Evolutionary conservation across 495 filamentous ascomycete species (phyloP).

Genomic region (Recurvomyces mirabilis): DNA sequence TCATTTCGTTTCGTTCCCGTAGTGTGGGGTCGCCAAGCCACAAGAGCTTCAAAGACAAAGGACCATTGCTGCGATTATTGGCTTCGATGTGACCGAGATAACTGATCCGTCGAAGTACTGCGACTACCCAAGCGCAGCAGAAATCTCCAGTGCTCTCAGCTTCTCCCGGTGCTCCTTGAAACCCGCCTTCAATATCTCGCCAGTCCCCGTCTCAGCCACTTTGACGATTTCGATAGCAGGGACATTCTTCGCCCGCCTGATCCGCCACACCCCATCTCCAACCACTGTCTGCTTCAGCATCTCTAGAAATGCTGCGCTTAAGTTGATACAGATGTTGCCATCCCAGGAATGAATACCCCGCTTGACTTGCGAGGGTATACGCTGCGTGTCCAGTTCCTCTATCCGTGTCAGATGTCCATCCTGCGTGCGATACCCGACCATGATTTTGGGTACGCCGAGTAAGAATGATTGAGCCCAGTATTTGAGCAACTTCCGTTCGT

Average conservation of each 20-base stretch:
- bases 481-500: conserved; percentile 81
- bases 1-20: no score
- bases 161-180: conserved; percentile 62
- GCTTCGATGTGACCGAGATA: no score
- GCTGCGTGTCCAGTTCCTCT: conserved; percentile 65
- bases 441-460: conserved; percentile 79
- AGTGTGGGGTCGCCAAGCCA: no score
- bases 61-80: no score
- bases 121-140: no score
- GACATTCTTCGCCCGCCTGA: conserved; percentile 48
- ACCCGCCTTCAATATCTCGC: conserved; percentile 61
- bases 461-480: conserved; percentile 97
- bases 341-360: conserved; percentile 63
- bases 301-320: conserved; percentile 62
- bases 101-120: no score
- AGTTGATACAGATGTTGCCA: conserved; percentile 83
- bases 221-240: conserved; percentile 57
- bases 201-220: conserved; percentile 60
- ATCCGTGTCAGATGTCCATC: conserved; percentile 59
- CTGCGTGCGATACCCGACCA: conserved; percentile 73
- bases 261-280: conserved; percentile 70
- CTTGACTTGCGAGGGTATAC: conserved; percentile 61
- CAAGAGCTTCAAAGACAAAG: no score
- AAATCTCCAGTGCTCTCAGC: no score
- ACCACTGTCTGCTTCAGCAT: conserved; percentile 34